Evolutionary conservation across 2,329 filamentous ascomycete species (phyloP), one percentile per base, ranked within the genome.

Genomic region (Ilyonectria mors-panacis): DNA sequence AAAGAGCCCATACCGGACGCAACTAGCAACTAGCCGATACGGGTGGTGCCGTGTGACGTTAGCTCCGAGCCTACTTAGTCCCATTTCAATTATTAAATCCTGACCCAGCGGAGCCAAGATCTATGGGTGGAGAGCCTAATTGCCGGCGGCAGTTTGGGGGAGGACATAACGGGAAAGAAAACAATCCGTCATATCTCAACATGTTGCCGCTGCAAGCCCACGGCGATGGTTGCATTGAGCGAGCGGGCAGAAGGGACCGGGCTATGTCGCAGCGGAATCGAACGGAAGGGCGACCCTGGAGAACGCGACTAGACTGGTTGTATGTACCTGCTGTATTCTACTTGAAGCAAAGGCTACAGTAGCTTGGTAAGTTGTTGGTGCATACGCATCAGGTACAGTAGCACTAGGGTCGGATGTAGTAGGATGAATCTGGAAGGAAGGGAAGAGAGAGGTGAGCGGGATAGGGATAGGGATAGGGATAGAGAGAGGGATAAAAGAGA

Each of bases 141-240:
- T 74, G 69, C 73, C 66, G 71, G 35, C 66, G 73, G 73, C 73
- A 74, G 33, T 35, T 35, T 17, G 45, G 47, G 56, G 17, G 4
- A 59, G 37, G 53, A 12, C 28, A 42, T 42, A 61, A 45, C 42
- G 39, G 30, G 35, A 39, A 15, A 15, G 30, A 33, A 23, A n/a
- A 48, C 23, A 42, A 66, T 50, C 35, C 42, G 67, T 75, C 71
- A 74, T 58, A 73, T 73, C 35, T 75, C 66, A 66, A 62, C 44
- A 66, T 65, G 62, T 28, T 59, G 63, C 51, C 57, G 65, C 59
- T 69, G 50, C 48, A 67, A 55, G 54, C 37, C 47, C 39, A 33
- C 45, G 35, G 28, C 30, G 51, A 58, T 70, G 28, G 37, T 51
- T 64, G 62, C 65, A 37, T 58, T 19, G 44, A 68, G 48, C 23